Evolutionary conservation across 1,284 basidiomycete genomes (phyloP).

Genomic region (Erythrobasidium hasegawianum): DNA sequence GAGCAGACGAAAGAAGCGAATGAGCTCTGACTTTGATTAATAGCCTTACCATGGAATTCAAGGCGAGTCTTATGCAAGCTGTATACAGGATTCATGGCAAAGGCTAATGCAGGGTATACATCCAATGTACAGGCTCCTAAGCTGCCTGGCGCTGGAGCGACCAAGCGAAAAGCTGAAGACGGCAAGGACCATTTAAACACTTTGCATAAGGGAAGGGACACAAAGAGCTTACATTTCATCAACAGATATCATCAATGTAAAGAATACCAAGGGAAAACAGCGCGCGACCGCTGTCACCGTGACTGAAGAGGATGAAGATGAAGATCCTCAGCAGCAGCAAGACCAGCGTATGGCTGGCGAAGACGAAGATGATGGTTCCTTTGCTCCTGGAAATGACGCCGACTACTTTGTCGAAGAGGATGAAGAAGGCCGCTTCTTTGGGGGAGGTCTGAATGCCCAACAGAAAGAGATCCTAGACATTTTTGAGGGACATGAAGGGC

Average conservation of each 20-base stretch:
- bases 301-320: constrained; percentile 45
- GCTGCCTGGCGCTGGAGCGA: constrained; percentile 16
- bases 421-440: constrained; percentile 87
- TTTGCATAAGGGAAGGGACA: not conserved
- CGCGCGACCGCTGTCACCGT: constrained; percentile 55
- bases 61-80: constrained; percentile 10
- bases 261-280: constrained; percentile 50
- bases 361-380: constrained; percentile 46
- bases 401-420: constrained; percentile 88
- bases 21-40: too few relatives aligned
- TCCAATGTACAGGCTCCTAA: constrained; percentile 31
- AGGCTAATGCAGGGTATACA: not conserved
- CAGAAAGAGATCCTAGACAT: constrained; percentile 88
- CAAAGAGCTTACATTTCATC: not conserved
- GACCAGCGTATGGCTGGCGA: constrained; percentile 2
- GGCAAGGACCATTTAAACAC: constrained; percentile 10
- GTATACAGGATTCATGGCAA: not conserved
- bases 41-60: constrained; percentile 5
- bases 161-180: constrained; percentile 28
- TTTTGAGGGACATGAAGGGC: constrained; percentile 78
- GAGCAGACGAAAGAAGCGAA: too few relatives aligned
- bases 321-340: constrained; percentile 11
- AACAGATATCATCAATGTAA: too few relatives aligned
- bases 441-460: constrained; percentile 79
- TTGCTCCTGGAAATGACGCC: constrained; percentile 65